phyloP scores from a whole-genome alignment of 495 filamentous ascomycete species.

The Evansstolkia leycettana region DNA sequence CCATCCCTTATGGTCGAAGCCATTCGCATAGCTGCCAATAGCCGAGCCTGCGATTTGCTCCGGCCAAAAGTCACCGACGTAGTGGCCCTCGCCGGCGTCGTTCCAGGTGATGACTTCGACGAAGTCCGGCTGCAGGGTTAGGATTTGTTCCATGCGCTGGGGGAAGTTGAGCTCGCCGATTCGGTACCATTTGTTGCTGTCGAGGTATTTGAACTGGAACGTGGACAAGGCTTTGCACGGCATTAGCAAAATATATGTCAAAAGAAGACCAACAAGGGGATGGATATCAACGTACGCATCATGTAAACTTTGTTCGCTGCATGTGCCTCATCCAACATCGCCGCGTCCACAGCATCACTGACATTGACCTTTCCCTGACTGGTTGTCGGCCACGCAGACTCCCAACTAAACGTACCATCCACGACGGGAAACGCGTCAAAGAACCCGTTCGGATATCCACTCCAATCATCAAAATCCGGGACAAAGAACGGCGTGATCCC shows the following conservation, averaged over 20 bases:
- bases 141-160: conserved; percentile 15
- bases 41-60: not conserved
- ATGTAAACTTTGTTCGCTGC: conserved; percentile 15
- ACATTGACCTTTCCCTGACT: conserved; percentile 9
- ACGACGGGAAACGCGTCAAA: conserved; percentile 4
- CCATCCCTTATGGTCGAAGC: conserved; percentile 19
- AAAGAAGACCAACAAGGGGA: not conserved
- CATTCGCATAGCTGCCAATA: conserved; percentile 11
- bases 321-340: conserved; percentile 9
- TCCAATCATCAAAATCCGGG: conserved; percentile 11
- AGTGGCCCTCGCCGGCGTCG: conserved; percentile 34
- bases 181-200: conserved; percentile 26
- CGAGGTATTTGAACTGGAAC: conserved; percentile 31
- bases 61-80: conserved; percentile 28
- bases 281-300: conserved; percentile 13
- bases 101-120: conserved; percentile 23
- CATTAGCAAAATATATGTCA: not conserved
- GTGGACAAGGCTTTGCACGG: conserved; percentile 12
- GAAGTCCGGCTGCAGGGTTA: conserved; percentile 12
- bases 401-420: conserved; percentile 23
- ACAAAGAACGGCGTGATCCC: conserved; percentile 11
- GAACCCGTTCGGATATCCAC: conserved; percentile 8
- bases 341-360: conserved; percentile 4
- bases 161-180: conserved; percentile 26
- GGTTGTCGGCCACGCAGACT: conserved; percentile 17